Conservation (phyloP, 257 asterid species). For the Solanum pinnatisectum region DNA sequence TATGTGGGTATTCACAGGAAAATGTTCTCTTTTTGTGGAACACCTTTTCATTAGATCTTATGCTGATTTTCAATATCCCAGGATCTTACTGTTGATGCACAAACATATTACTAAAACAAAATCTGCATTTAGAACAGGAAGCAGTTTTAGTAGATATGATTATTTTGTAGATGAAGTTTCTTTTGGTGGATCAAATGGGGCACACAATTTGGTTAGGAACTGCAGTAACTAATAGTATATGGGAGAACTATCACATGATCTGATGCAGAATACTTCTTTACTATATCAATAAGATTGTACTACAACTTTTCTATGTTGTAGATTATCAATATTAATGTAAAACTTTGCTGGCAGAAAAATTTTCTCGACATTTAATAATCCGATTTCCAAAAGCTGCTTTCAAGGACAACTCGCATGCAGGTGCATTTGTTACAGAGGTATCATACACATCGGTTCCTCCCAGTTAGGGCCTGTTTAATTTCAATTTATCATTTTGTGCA, state of each 20-base stretch:
- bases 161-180: background rate
- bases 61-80: background rate
- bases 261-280: background rate
- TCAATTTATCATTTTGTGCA: background rate
- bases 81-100: background rate
- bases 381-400: slow-evolving; percentile 77
- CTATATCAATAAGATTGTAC: background rate
- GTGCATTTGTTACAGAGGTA: slow-evolving; percentile 96
- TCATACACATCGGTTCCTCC: slow-evolving; percentile 1
- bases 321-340: background rate
- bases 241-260: background rate
- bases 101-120: background rate
- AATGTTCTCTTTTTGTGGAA: background rate
- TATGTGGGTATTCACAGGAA: background rate
- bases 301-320: background rate
- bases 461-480: background rate
- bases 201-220: background rate
- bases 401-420: slow-evolving; percentile 86
- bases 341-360: slow-evolving; percentile 52
- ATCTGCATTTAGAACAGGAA: background rate
- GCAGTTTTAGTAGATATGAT: background rate
- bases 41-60: background rate
- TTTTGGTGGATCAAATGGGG: background rate
- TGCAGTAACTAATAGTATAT: background rate
- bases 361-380: slow-evolving; percentile 86